Evolutionary conservation across 768 basidiomycete species (phyloP), one percentile per base, ranked within the genome.

Genomic region (Clathrus columnatus): DNA sequence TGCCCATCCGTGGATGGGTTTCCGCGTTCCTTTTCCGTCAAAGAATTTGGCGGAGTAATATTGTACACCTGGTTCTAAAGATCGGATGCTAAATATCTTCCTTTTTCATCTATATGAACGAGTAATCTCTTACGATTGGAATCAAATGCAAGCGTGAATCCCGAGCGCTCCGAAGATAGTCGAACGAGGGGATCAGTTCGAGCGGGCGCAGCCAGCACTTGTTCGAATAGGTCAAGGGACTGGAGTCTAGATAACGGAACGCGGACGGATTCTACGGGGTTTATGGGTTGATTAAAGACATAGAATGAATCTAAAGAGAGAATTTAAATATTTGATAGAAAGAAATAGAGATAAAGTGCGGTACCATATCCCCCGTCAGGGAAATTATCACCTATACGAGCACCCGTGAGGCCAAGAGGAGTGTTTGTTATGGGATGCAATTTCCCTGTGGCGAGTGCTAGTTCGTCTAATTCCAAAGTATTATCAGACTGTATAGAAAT

Each of bases 1-100:
- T n/a, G 78, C 80, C 2, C 86, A 85, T 17, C 86, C 85, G 61
- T 90, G 87, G 30, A 86, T 83, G 66, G 77, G 79, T 73, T 88
- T 87, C 45, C 83, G 75, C 28, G 80, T 78, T 16, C 77, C 80
- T 16, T 72, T 74, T 17, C 17, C 66, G 48, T 75, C 68, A 14
- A 81, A 70, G 52, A 78, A 68, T 48, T 77, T 79, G 63, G 83
- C 81, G 2, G 84, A 76, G 64, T 88, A 88, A 61, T 87, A 82
- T 77, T 87, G 87, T 32, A 85, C 75, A 11, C 86, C 86, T 7
- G 75, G 78, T 67, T 90, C 87, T 88, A 58, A 16, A 51, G 20
- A 41, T n/a, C n/a, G n/a, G n/a, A 18, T 21, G 23, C 7, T 20
- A 7, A 8, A 20, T 57, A 11, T 18, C n/a, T 27, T 18, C 53